Base-by-base conservation (phyloP, 129 eudicot genomes). In the Flaveria trinervia region DNA sequence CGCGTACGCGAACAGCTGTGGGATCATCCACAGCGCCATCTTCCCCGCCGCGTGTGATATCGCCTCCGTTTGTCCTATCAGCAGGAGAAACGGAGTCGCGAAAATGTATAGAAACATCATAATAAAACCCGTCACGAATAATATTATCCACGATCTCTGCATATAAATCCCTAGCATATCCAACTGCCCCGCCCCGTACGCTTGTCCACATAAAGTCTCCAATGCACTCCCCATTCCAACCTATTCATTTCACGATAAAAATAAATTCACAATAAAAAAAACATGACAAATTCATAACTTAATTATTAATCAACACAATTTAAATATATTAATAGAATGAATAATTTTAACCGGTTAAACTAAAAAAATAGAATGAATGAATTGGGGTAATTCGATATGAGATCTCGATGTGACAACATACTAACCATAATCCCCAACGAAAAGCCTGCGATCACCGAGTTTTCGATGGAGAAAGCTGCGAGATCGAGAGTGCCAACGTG, bases 201-300 rank as follows among this genome's bases (percentile, higher is more conserved):
- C 93, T 73, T 88, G 90, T 0, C 93, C 89, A 45, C 93, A 88
- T 25, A 88, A 69, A 0, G 92, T 88, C 80, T 88, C 89, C 5
- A 88, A 75, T 16, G 92, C 92, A 46, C 89, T 83, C 39, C 84
- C 92, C 89, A 85, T 85, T 43, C 89, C 89, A 23, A 85, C 33
- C 89, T 85, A 13, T 49, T 48, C n/a, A 3, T 48, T 10, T 48
- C 16, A 20, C 22, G 0, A 20, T 20, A 20, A 20, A 20, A 20
- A n/a, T n/a, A n/a, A n/a, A n/a, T n/a, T n/a, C n/a, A n/a, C n/a
- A n/a, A n/a, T n/a, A n/a, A n/a, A 20, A 20, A 20, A 11, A 3
- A 49, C 2, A 10, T 48, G 3, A 48, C 8, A 48, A 14, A 14
- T 3, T 13, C 16, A 49, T 49, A 57, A 18, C 20, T 57, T 12